Conservation (phyloP, 495 filamentous ascomycete species). For the Neurospora africana region DNA sequence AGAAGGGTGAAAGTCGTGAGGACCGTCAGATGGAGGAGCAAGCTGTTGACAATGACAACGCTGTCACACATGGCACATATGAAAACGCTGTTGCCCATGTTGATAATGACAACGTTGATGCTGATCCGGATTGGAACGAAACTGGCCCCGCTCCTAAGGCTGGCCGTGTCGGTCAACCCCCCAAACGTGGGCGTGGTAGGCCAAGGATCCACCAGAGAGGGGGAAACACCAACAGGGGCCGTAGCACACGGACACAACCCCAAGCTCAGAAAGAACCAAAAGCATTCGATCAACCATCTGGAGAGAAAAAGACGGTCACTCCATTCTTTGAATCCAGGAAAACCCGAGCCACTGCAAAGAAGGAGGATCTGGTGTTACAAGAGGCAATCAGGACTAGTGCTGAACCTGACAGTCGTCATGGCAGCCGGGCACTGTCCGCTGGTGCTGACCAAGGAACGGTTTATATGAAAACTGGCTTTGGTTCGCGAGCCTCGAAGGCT, state of each 20-base stretch:
- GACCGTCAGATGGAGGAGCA: not conserved
- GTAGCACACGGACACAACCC: not conserved
- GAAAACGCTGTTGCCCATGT: not conserved
- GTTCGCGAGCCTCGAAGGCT: not conserved
- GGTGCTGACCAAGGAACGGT: not conserved
- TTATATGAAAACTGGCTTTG: not conserved
- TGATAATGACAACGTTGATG: not conserved
- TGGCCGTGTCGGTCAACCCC: not conserved
- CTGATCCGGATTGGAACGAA: not conserved
- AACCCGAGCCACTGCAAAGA: not conserved
- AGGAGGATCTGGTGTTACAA: not conserved
- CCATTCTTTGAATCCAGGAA: not conserved
- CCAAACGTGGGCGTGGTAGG: not conserved
- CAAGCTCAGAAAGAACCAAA: not conserved
- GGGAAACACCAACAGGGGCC: not conserved
- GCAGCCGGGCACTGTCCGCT: not conserved
- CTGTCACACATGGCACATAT: not conserved
- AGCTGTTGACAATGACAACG: not conserved
- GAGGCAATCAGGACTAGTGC: not conserved
- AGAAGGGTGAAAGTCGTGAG: constrained; percentile 11
- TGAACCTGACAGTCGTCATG: not conserved
- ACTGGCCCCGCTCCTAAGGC: not conserved
- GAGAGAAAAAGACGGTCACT: not conserved
- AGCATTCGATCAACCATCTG: not conserved
- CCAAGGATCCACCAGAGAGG: not conserved